Conservation (phyloP, 2,329 filamentous ascomycete genomes). For the Trichoderma sp. region DNA sequence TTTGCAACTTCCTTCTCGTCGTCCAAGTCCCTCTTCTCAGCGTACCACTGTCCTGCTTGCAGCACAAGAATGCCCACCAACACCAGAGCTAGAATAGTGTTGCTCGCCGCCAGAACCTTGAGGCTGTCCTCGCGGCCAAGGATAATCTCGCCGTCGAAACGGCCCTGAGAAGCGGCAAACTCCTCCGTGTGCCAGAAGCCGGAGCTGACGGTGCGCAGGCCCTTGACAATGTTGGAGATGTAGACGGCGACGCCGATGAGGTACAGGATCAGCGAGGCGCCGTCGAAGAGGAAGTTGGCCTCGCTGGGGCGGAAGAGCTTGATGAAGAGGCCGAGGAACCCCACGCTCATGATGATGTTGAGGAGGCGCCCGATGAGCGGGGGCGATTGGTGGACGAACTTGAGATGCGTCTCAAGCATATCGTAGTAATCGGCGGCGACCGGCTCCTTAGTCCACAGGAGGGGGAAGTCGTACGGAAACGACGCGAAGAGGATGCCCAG, state of each 20-base stretch:
- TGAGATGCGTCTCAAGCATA: constrained; percentile 85
- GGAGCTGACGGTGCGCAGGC: constrained; percentile 77
- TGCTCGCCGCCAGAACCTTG: constrained; percentile 88
- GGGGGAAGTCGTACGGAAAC: constrained; percentile 93
- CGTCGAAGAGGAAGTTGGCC: constrained; percentile 93
- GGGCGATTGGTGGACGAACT: constrained; percentile 87
- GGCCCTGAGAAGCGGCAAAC: constrained; percentile 42
- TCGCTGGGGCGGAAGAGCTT: constrained; percentile 95
- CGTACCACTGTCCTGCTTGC: constrained; percentile 98
- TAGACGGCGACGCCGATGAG: constrained; percentile 90
- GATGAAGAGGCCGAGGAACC: constrained; percentile 82
- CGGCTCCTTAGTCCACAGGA: constrained; percentile 73
- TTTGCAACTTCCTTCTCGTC: constrained; percentile 68
- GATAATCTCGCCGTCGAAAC: constrained; percentile 61
- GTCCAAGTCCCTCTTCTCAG: constrained; percentile 86
- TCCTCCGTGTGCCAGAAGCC: constrained; percentile 60
- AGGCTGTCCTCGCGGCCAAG: constrained; percentile 86
- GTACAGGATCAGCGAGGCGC: constrained; percentile 77
- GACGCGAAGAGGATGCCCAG: constrained; percentile 95
- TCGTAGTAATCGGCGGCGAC: constrained; percentile 71
- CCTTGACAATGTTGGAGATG: constrained; percentile 95
- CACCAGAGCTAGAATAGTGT: constrained; percentile 93
- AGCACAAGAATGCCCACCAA: constrained; percentile 88
- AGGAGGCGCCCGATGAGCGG: constrained; percentile 91
- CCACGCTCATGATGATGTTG: constrained; percentile 87